phyloP scores from a whole-genome alignment of 768 basidiomycete genomes.

The Solioccasus polychromus region DNA sequence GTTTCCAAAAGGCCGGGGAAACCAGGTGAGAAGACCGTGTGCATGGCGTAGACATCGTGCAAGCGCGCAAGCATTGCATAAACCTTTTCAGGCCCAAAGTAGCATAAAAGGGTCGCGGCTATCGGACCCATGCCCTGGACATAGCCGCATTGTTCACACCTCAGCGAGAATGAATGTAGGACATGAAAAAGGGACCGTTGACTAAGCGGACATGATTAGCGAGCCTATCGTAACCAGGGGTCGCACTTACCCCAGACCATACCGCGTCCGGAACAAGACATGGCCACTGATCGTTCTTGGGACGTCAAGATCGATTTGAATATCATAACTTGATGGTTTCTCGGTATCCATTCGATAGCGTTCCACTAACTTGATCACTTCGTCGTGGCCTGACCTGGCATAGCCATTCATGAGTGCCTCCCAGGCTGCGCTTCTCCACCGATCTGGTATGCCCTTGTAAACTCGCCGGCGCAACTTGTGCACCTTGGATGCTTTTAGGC shows the following conservation, averaged over 20 bases:
- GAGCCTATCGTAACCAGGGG: not conserved
- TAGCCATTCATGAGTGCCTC: slow-evolving; percentile 67
- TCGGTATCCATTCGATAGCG: slow-evolving; percentile 68
- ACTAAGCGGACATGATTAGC: slow-evolving; percentile 38
- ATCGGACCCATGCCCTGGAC: slow-evolving; percentile 99
- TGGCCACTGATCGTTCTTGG: slow-evolving; percentile 95
- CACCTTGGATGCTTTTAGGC: slow-evolving; percentile 59
- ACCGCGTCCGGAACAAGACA: slow-evolving; percentile 91
- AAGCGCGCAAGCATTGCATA: slow-evolving; percentile 84
- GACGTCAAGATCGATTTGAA: slow-evolving; percentile 97
- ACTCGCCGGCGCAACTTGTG: slow-evolving; percentile 69
- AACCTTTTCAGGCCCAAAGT: slow-evolving; percentile 86
- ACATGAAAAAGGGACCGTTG: slow-evolving; percentile 96
- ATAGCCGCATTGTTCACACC: slow-evolving; percentile 87
- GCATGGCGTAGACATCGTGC: slow-evolving; percentile 86
- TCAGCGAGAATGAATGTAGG: slow-evolving; percentile 85
- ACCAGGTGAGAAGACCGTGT: slow-evolving; percentile 86
- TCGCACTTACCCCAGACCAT: slow-evolving; percentile 84
- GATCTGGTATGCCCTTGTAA: slow-evolving; percentile 96
- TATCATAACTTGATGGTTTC: slow-evolving; percentile 83
- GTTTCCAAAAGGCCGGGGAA: slow-evolving; percentile 94
- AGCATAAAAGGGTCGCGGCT: slow-evolving; percentile 90
- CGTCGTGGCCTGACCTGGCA: slow-evolving; percentile 43
- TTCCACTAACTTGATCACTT: slow-evolving; percentile 41
- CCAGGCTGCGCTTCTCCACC: slow-evolving; percentile 95